These are phyloP conservation scores for Pleurotus tuber-regium DNA, from an alignment of 768 basidiomycete genomes.

Conservation along the genomic window DNA sequence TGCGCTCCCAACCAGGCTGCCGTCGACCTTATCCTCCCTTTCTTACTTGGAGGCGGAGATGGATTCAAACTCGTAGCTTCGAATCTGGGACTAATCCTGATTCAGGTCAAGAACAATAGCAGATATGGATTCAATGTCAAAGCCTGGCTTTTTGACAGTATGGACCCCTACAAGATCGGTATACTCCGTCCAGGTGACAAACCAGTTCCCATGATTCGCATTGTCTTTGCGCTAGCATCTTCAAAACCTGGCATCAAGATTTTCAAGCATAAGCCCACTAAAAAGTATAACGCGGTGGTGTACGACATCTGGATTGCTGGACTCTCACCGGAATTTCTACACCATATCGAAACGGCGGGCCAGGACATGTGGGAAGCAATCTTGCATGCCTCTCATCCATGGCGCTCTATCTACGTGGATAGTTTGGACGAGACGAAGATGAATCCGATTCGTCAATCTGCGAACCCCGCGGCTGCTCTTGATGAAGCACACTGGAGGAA, in stretches of 20 bases:
- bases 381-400: neutral
- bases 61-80: conserved; percentile 4
- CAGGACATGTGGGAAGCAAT: neutral
- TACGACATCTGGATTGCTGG: conserved; percentile 20
- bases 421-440: neutral
- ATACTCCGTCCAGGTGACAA: conserved; percentile 15
- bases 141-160: conserved; percentile 17
- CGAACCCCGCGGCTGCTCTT: neutral
- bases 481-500: neutral
- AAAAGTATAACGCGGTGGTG: neutral
- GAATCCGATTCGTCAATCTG: neutral
- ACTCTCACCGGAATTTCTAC: conserved; percentile 12
- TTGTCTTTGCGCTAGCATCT: conserved; percentile 22
- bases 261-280: neutral
- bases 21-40: conserved; percentile 23
- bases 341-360: neutral
- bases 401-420: neutral
- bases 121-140: conserved; percentile 12
- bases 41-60: conserved; percentile 14
- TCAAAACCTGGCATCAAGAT: neutral
- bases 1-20: conserved; percentile 21
- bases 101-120: conserved; percentile 23
- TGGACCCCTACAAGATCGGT: conserved; percentile 21
- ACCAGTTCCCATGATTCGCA: conserved; percentile 18
- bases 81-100: conserved; percentile 23